Conservation (phyloP, 306 rosid genomes). For the Acmispon strigosus region DNA sequence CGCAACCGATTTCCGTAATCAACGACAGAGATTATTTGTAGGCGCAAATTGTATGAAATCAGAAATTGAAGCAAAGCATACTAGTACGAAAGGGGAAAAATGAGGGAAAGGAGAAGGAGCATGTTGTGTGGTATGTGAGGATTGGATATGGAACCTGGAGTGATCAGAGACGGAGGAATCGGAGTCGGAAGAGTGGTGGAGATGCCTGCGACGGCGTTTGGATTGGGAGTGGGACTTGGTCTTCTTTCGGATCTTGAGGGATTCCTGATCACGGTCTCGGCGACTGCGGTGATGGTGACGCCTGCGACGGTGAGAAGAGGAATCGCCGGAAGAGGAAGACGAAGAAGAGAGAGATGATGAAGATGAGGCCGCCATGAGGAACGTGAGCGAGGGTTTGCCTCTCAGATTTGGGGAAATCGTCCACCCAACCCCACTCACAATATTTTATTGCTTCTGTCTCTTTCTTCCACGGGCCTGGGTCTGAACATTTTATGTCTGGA, state of each 20-base stretch:
- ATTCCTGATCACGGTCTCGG: slow-evolving; percentile 50
- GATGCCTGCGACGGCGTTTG: slow-evolving; percentile 71
- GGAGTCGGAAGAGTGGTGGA: slow-evolving; percentile 51
- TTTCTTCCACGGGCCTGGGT: no score
- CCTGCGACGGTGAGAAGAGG: slow-evolving; percentile 49
- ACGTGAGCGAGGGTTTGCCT: slow-evolving; percentile 28
- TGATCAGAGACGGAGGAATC: slow-evolving; percentile 47
- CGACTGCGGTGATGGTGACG: slow-evolving; percentile 40
- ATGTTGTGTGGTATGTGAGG: neutral
- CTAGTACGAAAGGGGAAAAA: neutral
- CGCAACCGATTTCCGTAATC: neutral
- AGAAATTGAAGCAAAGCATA: neutral
- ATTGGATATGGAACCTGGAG: slow-evolving; percentile 42
- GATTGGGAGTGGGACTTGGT: slow-evolving; percentile 47
- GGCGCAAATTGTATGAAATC: neutral
- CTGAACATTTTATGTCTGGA: no score
- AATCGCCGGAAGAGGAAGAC: slow-evolving; percentile 21
- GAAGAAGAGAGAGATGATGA: slow-evolving; percentile 25
- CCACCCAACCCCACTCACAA: neutral
- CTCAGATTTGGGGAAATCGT: neutral
- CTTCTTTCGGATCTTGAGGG: slow-evolving; percentile 66
- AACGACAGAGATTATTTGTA: neutral
- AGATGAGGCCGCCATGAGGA: slow-evolving; percentile 68
- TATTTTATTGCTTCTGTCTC: neutral
- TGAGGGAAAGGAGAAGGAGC: neutral